Evolutionary conservation across 225 moss, liverwort and hornwort species (phyloP).

Genomic region (Antitrichia curtipendula): DNA sequence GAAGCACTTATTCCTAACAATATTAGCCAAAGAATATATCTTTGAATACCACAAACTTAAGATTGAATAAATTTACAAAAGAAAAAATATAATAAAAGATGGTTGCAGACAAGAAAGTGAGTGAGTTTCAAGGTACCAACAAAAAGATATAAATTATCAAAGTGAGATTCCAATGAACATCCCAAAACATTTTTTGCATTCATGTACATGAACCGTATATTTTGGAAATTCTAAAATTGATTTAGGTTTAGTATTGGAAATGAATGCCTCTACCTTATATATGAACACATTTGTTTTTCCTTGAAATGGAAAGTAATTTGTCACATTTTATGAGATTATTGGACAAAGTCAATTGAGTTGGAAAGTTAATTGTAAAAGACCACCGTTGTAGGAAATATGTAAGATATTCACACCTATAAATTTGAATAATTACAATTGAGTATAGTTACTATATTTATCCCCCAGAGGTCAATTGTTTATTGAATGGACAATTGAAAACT

Average conservation of each 20-base stretch:
- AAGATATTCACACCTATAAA: not conserved
- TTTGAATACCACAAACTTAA: not conserved
- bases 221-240: not conserved
- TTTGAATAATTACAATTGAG: not conserved
- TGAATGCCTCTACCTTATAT: not conserved
- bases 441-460: not conserved
- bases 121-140: too few species aligned
- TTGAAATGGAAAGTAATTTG: not conserved
- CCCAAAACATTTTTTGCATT: not conserved
- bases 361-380: not conserved
- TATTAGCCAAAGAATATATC: accelerated
- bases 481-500: too few species aligned
- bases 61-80: too few species aligned
- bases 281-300: too few species aligned
- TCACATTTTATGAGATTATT: not conserved
- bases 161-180: not conserved
- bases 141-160: not conserved
- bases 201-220: accelerated
- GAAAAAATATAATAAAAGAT: too few species aligned
- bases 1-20: not conserved
- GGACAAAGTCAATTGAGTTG: accelerated
- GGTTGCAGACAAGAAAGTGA: not conserved
- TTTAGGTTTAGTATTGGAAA: not conserved
- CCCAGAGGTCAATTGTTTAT: too few species aligned
- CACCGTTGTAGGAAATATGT: not conserved